A percentile compares a stretch with the other conserved stretches of the same genome.
Evolutionary conservation across 1,284 basidiomycete genomes (phyloP).

Genomic region (Austropuccinia psidii): DNA sequence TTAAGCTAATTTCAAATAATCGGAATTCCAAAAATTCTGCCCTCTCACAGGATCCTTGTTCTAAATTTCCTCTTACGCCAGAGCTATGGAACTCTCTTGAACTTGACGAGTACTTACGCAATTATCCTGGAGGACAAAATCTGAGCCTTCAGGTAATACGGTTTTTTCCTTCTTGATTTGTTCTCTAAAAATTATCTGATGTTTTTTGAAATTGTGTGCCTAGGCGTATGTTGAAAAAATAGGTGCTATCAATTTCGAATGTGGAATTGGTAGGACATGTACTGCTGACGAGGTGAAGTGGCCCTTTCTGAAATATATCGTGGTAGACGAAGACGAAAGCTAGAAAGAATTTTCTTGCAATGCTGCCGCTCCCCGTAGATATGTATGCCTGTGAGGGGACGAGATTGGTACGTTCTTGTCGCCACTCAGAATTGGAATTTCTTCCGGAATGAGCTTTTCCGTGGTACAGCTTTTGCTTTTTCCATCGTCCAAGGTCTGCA

Average conservation of each 20-base stretch:
- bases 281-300: conserved; percentile 23
- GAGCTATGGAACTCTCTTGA: conserved; percentile 25
- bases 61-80: conserved; percentile 29
- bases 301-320: too few species aligned
- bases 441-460: conserved; percentile 18
- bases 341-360: background rate
- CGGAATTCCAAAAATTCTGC: background rate
- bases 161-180: too few species aligned
- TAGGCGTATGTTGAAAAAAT: conserved; percentile 18
- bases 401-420: conserved; percentile 36
- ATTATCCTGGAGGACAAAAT: conserved; percentile 8
- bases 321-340: too few species aligned
- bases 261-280: conserved; percentile 31
- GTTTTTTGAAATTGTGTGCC: too few species aligned
- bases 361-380: background rate
- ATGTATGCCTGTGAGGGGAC: conserved; percentile 32
- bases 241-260: conserved; percentile 25
- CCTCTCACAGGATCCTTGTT: conserved; percentile 13
- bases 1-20: too few species aligned
- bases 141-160: conserved; percentile 8
- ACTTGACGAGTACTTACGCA: conserved; percentile 20
- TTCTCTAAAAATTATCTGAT: too few species aligned
- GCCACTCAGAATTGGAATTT: conserved; percentile 36
- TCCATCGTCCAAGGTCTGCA: conserved; percentile 12
- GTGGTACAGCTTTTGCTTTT: conserved; percentile 26